A percentile compares a stretch with the other conserved stretches of the same genome.
Conservation (phyloP, 495 filamentous ascomycete species). For the Xylaria acuta region DNA sequence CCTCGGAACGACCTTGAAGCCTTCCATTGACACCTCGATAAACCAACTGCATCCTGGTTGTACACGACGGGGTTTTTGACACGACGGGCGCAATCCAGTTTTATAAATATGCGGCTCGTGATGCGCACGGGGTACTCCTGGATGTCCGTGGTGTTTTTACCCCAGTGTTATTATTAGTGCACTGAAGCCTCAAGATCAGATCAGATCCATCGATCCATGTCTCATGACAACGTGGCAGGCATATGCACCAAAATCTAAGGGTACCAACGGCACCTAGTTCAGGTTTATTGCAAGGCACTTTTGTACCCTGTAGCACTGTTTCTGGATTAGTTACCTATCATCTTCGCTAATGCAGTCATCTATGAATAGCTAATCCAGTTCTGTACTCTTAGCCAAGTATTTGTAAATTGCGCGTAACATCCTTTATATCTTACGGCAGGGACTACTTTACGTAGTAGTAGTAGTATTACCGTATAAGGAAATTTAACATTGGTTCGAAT, state of each 20-base stretch:
- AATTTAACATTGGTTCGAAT: background rate
- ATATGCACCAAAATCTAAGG: background rate
- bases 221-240: conserved; percentile 5
- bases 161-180: conserved; percentile 3
- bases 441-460: background rate
- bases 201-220: background rate
- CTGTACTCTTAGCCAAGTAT: conserved; percentile 3
- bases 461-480: background rate
- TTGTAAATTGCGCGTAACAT: conserved; percentile 12
- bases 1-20: background rate
- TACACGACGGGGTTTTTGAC: background rate
- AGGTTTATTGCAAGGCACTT: background rate
- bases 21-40: background rate
- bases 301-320: background rate
- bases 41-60: background rate
- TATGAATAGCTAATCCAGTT: background rate
- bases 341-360: background rate
- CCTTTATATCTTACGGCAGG: conserved; percentile 1
- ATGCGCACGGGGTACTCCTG: background rate
- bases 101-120: background rate
- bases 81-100: background rate
- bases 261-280: background rate
- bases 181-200: conserved; percentile 3
- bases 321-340: background rate
- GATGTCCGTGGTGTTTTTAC: conserved; percentile 10